A percentile compares a stretch with the other conserved stretches of the same genome.
Conservation (phyloP, 495 filamentous ascomycete genomes). For the Glonium stellatum region DNA sequence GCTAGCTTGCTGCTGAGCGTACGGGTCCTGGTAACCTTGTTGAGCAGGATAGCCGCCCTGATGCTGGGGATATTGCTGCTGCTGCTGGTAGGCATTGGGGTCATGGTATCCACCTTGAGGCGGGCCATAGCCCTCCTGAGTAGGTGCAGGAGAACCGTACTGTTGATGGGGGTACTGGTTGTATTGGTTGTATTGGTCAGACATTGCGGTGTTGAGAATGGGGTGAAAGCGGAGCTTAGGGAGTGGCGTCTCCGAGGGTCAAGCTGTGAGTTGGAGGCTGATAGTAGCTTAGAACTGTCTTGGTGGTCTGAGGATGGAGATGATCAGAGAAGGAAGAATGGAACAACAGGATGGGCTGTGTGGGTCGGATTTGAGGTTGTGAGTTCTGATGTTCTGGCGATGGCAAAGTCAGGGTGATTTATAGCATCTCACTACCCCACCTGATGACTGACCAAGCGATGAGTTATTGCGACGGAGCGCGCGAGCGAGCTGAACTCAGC, state of each 20-base stretch:
- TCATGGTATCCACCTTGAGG: conserved; percentile 26
- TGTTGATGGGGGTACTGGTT: conserved; percentile 20
- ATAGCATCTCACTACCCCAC: not conserved
- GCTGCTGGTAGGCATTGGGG: conserved; percentile 25
- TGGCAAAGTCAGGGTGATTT: not conserved
- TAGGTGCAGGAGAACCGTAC: conserved; percentile 34
- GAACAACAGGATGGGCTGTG: not conserved
- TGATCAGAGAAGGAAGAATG: not conserved
- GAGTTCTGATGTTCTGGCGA: not conserved
- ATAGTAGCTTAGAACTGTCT: not conserved
- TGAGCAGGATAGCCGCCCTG: conserved; percentile 3
- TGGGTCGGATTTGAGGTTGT: not conserved
- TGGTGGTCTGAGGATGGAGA: not conserved
- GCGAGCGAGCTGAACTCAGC: conserved; percentile 17
- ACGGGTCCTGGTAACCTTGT: conserved; percentile 28
- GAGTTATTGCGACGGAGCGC: conserved; percentile 16
- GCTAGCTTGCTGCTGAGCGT: conserved; percentile 37
- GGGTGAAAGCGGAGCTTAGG: not conserved
- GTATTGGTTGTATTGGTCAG: conserved; percentile 45
- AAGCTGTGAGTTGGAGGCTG: not conserved
- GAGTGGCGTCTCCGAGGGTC: not conserved
- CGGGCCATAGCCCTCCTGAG: conserved; percentile 34
- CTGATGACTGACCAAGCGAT: conserved; percentile 11
- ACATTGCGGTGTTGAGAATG: conserved; percentile 34
- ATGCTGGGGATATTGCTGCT: conserved; percentile 26